Base-by-base conservation (phyloP, 176 grass and related monocot species). In the Aechmea fasciata region DNA sequence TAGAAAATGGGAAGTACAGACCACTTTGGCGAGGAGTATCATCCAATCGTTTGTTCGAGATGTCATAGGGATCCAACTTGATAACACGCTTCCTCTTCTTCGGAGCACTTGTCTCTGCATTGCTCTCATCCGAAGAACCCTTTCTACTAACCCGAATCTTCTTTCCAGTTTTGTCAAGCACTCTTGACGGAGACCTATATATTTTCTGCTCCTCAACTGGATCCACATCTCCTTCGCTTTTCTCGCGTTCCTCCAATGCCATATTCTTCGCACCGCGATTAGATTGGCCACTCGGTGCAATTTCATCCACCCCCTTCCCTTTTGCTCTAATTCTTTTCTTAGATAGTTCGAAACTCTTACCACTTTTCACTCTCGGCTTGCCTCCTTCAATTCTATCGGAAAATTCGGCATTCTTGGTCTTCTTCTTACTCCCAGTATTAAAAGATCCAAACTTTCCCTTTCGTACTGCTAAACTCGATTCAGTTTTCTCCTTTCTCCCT, bases 11-110 rank as follows among this genome's bases (percentile, higher is more conserved):
- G 33, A 48, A 69, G 52, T 23, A 50, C 47, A 0, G 24, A 91
- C 93, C 89, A 64, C 73, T 77, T 17, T 73, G 52, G 70, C 71
- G 54, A 83, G 79, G 71, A 83, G 71, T 78, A 8, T 92, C 86
- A 73, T 96, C 89, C 17, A 96, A 76, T 57, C 93, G 29, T 82
- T 96, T 96, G 81, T 92, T 96, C 7, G 93, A 96, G 66, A 64
- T 80, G 59, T 96, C 93, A 66, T 87, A 85, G 20, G 70, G 89
- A 83, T 92, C 86, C 33, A 96, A 78, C 61, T 87, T 96, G 69
- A 96, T 96, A 10, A 71, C 72, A 11, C 88, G 73, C 59, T 92
- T 92, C 79, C 77, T 92, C 81, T 85, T 90, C 64, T 87, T 85
- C 13, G 79, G 84, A 57, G 72, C 78, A 64, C 57, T 11, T 69